Evolutionary conservation across 2,329 filamentous ascomycete species (phyloP).

Genomic region (Pseudogymnoascus sp.): DNA sequence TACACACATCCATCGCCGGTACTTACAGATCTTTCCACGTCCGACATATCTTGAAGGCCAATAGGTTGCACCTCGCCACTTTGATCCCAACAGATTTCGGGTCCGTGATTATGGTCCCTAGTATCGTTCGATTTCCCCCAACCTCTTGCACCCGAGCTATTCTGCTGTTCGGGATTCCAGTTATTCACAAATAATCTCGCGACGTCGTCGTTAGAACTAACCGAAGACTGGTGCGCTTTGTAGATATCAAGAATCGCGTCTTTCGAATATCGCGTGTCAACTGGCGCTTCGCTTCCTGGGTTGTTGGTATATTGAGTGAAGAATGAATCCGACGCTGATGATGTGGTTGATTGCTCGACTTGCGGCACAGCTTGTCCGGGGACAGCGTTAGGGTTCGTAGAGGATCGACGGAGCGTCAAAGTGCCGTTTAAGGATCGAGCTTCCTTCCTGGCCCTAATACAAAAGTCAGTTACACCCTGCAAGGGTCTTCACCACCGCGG

Average conservation of each 20-base stretch:
- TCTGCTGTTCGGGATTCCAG: constrained; percentile 72
- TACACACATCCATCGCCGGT: constrained; percentile 22
- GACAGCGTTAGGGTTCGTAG: constrained; percentile 45
- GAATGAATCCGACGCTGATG: constrained; percentile 18
- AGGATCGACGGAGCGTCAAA: constrained; percentile 57
- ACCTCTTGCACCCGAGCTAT: constrained; percentile 50
- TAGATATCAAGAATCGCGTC: constrained; percentile 68
- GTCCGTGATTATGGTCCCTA: constrained; percentile 67
- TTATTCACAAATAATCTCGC: constrained; percentile 64
- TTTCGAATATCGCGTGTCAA: constrained; percentile 30
- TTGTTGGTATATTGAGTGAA: constrained; percentile 28
- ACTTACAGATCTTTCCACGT: constrained; percentile 53
- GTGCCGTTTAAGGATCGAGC: constrained; percentile 56
- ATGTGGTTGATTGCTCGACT: constrained; percentile 4
- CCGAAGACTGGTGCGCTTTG: constrained; percentile 45
- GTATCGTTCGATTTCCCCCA: constrained; percentile 76
- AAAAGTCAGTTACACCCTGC: neutral
- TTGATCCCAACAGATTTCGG: constrained; percentile 88
- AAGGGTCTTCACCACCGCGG: neutral
- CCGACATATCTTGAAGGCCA: constrained; percentile 62
- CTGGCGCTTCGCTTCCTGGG: constrained; percentile 37
- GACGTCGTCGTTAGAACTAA: constrained; percentile 51
- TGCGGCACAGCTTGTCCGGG: constrained; percentile 28
- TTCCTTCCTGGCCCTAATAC: constrained; percentile 49
- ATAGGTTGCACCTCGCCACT: constrained; percentile 65